Conservation (phyloP, 2,329 filamentous ascomycete species). For the Colletotrichum spaethianum region DNA sequence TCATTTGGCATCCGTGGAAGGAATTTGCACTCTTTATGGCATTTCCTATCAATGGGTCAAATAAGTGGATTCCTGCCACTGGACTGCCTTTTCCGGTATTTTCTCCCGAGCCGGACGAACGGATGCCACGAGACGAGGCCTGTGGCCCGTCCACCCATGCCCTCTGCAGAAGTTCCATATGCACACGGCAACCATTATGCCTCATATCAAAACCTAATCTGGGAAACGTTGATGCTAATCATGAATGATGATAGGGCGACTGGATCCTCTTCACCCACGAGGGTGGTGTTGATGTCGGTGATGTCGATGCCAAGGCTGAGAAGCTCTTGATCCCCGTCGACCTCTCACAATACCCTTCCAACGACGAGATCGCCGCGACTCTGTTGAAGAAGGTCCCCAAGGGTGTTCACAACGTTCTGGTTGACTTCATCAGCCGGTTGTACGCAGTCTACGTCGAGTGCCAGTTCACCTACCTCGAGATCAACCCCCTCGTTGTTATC, state of each 20-base stretch:
- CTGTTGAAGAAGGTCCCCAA: conserved; percentile 94
- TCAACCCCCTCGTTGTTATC: conserved; percentile 98
- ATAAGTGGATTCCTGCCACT: conserved; percentile 40
- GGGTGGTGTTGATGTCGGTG: conserved; percentile 98
- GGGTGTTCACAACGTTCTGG: conserved; percentile 96
- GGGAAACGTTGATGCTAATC: conserved; percentile 27
- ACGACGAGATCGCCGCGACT: conserved; percentile 88
- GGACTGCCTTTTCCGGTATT: conserved; percentile 44
- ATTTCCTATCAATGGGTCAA: conserved; percentile 40
- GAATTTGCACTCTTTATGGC: conserved; percentile 40
- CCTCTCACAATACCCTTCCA: conserved; percentile 93
- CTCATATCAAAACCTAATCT: not conserved
- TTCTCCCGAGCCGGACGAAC: conserved; percentile 53
- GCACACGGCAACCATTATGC: conserved; percentile 15
- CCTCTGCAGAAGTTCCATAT: conserved; percentile 20
- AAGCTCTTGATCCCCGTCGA: conserved; percentile 98
- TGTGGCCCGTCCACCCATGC: conserved; percentile 33
- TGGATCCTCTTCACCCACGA: conserved; percentile 99
- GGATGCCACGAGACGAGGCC: conserved; percentile 53
- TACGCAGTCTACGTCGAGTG: conserved; percentile 99
- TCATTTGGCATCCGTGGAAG: conserved; percentile 29
- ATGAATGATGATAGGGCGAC: conserved; percentile 78
- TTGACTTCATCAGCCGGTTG: conserved; percentile 98
- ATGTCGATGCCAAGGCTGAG: conserved; percentile 98
- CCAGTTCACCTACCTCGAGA: conserved; percentile 99